These are phyloP conservation scores for Colletotrichum destructivum DNA, from an alignment of 2,329 filamentous ascomycete species.

Conservation along the genomic window DNA sequence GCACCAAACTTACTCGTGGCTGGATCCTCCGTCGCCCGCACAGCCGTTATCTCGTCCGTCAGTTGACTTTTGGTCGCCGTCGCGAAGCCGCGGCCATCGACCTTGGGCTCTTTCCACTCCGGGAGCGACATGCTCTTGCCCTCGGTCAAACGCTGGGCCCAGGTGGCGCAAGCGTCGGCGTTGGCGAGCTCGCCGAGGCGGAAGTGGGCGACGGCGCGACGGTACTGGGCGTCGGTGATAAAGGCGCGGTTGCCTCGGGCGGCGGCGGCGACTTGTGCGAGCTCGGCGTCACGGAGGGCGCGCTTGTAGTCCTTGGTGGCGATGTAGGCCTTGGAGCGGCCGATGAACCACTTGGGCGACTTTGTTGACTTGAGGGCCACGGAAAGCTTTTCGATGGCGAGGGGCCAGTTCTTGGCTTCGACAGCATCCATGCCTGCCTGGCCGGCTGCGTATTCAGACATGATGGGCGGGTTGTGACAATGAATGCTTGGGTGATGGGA, in stretches of 20 bases:
- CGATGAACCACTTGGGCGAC: conserved; percentile 85
- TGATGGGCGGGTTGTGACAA: conserved; percentile 47
- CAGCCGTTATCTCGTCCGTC: conserved; percentile 50
- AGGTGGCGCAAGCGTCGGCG: conserved; percentile 78
- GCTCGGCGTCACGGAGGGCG: conserved; percentile 80
- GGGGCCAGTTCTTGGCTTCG: conserved; percentile 72
- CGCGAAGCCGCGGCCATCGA: conserved; percentile 66
- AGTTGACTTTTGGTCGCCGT: conserved; percentile 53
- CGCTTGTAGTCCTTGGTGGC: conserved; percentile 72
- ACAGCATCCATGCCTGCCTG: conserved; percentile 77
- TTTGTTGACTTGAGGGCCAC: conserved; percentile 75
- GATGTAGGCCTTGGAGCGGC: conserved; percentile 84
- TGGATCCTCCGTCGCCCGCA: conserved; percentile 43
- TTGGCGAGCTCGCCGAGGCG: conserved; percentile 81
- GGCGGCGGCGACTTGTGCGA: conserved; percentile 72
- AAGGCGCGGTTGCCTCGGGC: conserved; percentile 81
- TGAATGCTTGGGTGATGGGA: background rate
- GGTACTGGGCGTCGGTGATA: conserved; percentile 86
- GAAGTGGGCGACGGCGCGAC: conserved; percentile 82
- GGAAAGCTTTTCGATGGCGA: conserved; percentile 79
- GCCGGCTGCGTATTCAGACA: conserved; percentile 68
- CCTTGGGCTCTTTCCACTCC: conserved; percentile 52
- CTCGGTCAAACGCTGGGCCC: conserved; percentile 62
- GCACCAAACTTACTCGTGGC: conserved; percentile 45
- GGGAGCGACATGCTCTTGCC: conserved; percentile 54